Conservation (phyloP, 2,329 filamentous ascomycete species). For the Ceratocystis cacaofunesta region DNA sequence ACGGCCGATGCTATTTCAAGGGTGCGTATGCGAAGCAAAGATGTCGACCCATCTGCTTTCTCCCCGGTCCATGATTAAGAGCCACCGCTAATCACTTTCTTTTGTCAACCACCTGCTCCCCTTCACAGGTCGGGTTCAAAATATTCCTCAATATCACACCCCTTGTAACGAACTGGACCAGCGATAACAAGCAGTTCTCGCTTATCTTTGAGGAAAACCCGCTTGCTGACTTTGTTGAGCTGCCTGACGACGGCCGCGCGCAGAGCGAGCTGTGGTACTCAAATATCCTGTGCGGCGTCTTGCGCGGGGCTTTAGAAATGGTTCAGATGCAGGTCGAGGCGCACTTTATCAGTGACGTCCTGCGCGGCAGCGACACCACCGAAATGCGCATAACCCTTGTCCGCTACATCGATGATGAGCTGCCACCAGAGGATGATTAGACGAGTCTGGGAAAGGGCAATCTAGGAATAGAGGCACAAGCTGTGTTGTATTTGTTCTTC, state of each 20-base stretch:
- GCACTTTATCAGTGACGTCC: conserved; percentile 85
- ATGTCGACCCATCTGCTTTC: background rate
- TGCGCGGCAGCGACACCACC: conserved; percentile 87
- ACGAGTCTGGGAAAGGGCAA: background rate
- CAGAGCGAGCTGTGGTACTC: conserved; percentile 98
- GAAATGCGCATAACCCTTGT: conserved; percentile 91
- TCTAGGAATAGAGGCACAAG: background rate
- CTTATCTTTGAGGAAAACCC: conserved; percentile 95
- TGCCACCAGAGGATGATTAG: conserved; percentile 91
- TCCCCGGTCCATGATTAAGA: background rate
- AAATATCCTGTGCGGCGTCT: conserved; percentile 86
- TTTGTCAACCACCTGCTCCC: background rate
- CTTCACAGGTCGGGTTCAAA: conserved; percentile 77
- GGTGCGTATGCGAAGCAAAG: conserved; percentile 34
- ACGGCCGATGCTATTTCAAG: conserved; percentile 95
- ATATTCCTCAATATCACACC: conserved; percentile 97
- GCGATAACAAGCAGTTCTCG: conserved; percentile 91
- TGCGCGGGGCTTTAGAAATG: conserved; percentile 90
- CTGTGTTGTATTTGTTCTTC: too few species aligned
- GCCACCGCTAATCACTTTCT: background rate
- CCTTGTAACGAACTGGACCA: conserved; percentile 86
- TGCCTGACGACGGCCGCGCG: conserved; percentile 86
- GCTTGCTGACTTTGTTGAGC: conserved; percentile 88
- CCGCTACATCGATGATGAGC: conserved; percentile 91
- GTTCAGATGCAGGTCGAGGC: conserved; percentile 98